Evolutionary conservation across 2,329 filamentous ascomycete species (phyloP).

Genomic region (Claviceps lovelessii): DNA sequence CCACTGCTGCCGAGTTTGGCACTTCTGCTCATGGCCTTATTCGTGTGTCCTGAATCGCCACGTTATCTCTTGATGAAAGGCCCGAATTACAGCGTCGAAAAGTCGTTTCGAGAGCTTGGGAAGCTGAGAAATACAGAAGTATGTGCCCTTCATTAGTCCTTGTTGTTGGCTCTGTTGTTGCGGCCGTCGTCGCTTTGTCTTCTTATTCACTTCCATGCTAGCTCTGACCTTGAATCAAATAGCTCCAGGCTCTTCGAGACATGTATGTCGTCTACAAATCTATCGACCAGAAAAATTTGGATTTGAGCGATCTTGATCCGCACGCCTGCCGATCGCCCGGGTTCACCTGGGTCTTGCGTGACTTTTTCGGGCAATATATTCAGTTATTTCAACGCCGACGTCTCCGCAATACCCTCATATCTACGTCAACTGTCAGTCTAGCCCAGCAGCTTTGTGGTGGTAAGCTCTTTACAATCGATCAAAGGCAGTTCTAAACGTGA

Average conservation of each 20-base stretch:
- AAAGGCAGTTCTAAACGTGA: background rate
- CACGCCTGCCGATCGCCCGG: slow-evolving; percentile 13
- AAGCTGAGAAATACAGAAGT: slow-evolving; percentile 24
- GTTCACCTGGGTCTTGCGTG: slow-evolving; percentile 14
- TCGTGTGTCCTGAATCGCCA: slow-evolving; percentile 28
- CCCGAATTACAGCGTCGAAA: slow-evolving; percentile 21
- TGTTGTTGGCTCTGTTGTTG: background rate
- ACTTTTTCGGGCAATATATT: slow-evolving; percentile 15
- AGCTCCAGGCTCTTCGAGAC: slow-evolving; percentile 28
- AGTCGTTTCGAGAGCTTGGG: slow-evolving; percentile 21
- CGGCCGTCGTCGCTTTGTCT: background rate
- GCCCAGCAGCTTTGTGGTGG: slow-evolving; percentile 21
- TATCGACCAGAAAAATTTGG: slow-evolving; percentile 16
- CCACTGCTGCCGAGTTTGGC: slow-evolving; percentile 23
- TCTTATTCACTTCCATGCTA: background rate
- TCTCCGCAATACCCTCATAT: slow-evolving; percentile 18
- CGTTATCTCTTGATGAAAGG: slow-evolving; percentile 27
- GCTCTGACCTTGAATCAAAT: background rate
- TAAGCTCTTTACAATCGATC: slow-evolving; percentile 4
- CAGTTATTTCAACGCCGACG: slow-evolving; percentile 16
- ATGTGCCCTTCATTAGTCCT: background rate
- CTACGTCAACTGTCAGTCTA: slow-evolving; percentile 17
- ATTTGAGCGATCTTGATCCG: slow-evolving; percentile 11
- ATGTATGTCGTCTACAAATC: slow-evolving; percentile 25
- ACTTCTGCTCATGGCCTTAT: slow-evolving; percentile 20